Conservation (phyloP, 2,329 filamentous ascomycete genomes). For the Hypomyces rosellus region DNA sequence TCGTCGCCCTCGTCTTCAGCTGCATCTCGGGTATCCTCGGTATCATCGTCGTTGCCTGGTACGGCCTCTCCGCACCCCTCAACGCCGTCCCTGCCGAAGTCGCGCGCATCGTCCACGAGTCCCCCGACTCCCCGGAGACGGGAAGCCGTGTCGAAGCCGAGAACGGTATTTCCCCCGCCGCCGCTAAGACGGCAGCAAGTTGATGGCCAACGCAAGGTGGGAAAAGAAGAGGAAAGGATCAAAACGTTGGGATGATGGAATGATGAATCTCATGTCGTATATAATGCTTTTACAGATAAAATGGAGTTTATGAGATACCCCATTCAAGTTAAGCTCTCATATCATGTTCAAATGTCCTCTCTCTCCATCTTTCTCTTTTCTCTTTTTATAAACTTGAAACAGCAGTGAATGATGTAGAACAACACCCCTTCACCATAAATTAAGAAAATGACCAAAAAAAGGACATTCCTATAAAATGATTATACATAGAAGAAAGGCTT, state of each 20-base stretch:
- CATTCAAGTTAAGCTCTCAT: background rate
- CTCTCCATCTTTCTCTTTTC: too few species aligned
- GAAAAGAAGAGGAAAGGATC: background rate
- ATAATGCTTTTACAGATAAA: constrained; percentile 1
- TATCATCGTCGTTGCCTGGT: constrained; percentile 59
- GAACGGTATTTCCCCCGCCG: background rate
- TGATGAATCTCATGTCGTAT: constrained; percentile 2
- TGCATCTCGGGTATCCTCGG: constrained; percentile 63
- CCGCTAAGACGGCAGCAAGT: background rate
- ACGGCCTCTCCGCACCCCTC: constrained; percentile 38
- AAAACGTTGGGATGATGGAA: background rate
- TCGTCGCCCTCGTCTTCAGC: constrained; percentile 69
- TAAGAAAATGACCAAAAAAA: too few species aligned
- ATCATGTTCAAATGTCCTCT: background rate
- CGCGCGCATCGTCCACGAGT: constrained; percentile 8
- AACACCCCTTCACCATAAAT: too few species aligned
- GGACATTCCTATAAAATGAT: too few species aligned
- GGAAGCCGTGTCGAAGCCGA: background rate
- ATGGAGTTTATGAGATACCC: constrained; percentile 8
- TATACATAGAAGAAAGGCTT: too few species aligned
- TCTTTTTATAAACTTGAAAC: too few species aligned
- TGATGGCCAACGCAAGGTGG: background rate
- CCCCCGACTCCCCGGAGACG: constrained; percentile 1
- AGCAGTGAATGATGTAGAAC: too few species aligned
- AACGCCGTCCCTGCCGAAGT: constrained; percentile 11